A percentile compares a stretch with the other conserved stretches of the same genome.
Conservation (phyloP, 1,284 basidiomycete species). For the Cryptococcus hybrid region DNA sequence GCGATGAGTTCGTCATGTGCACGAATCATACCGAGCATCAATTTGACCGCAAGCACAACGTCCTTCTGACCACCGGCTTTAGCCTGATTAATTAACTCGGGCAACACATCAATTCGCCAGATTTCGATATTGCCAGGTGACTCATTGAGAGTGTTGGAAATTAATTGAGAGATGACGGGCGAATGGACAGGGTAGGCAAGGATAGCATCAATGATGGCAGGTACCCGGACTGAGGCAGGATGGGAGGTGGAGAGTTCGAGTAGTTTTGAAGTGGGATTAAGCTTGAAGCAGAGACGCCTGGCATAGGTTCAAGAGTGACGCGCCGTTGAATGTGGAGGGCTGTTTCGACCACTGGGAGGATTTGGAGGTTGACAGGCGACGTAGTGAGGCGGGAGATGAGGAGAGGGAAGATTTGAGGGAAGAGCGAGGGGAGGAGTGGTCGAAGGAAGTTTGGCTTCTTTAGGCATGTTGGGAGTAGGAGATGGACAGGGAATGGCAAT, state of each 20-base stretch:
- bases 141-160: slow-evolving; percentile 7
- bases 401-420: slow-evolving; percentile 14
- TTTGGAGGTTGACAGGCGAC: neutral
- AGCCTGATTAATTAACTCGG: slow-evolving; percentile 15
- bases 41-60: neutral
- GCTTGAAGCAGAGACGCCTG: neutral
- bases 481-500: too few species aligned
- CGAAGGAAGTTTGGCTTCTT: slow-evolving; percentile 1
- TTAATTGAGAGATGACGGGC: slow-evolving; percentile 13
- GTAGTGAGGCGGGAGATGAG: slow-evolving; percentile 15
- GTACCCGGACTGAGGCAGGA: slow-evolving; percentile 6
- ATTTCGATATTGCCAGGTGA: slow-evolving; percentile 10
- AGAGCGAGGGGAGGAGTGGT: slow-evolving; percentile 14
- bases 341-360: slow-evolving; percentile 6
- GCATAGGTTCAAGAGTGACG: slow-evolving; percentile 1
- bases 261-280: slow-evolving; percentile 11
- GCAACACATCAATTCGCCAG: slow-evolving; percentile 20
- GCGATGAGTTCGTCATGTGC: slow-evolving; percentile 29
- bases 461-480: neutral
- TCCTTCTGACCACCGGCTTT: neutral
- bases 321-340: slow-evolving; percentile 13
- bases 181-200: slow-evolving; percentile 22
- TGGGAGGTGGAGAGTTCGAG: slow-evolving; percentile 9
- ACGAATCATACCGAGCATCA: slow-evolving; percentile 17
- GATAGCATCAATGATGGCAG: slow-evolving; percentile 19